Conservation (phyloP, 75 land plant genomes). For the Pinus tabuliformis region DNA sequence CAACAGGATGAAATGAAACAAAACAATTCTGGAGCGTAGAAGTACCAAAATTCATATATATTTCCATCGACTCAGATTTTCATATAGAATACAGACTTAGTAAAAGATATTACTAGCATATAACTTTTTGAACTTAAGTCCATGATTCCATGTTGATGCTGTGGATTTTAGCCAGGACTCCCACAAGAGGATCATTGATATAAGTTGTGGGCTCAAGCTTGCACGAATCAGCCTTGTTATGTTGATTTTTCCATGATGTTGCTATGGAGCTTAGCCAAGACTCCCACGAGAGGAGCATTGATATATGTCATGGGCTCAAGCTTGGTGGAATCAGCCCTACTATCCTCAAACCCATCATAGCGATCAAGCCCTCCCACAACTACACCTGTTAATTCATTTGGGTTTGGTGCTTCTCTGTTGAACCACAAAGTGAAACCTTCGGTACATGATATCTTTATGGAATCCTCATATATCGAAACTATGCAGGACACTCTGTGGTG, state of each 20-base stretch:
- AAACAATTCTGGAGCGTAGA: too few species aligned
- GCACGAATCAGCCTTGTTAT: background rate
- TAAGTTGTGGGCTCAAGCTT: slow-evolving; percentile 75
- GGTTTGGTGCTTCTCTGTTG: slow-evolving; percentile 43
- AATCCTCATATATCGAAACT: slow-evolving; percentile 20
- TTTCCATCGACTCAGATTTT: too few species aligned
- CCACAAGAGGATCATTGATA: slow-evolving; percentile 71
- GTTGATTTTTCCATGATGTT: too few species aligned
- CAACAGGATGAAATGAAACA: too few species aligned
- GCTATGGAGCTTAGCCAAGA: too few species aligned
- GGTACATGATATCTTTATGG: slow-evolving; percentile 33
- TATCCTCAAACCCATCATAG: slow-evolving; percentile 60
- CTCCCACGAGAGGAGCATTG: too few species aligned
- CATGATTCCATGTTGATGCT: background rate
- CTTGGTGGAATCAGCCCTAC: slow-evolving; percentile 18
- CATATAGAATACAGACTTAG: too few species aligned
- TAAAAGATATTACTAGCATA: too few species aligned
- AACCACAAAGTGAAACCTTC: slow-evolving; percentile 62
- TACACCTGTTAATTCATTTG: slow-evolving; percentile 71
- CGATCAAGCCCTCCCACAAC: slow-evolving; percentile 80
- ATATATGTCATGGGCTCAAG: too few species aligned
- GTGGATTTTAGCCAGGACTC: slow-evolving; percentile 54
- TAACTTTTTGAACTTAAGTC: too few species aligned
- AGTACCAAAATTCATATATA: too few species aligned
- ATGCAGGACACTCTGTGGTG: slow-evolving; percentile 80